A percentile compares a stretch with the other conserved stretches of the same genome.
Conservation (phyloP, 495 filamentous ascomycete species). For the Neurospora sp. region DNA sequence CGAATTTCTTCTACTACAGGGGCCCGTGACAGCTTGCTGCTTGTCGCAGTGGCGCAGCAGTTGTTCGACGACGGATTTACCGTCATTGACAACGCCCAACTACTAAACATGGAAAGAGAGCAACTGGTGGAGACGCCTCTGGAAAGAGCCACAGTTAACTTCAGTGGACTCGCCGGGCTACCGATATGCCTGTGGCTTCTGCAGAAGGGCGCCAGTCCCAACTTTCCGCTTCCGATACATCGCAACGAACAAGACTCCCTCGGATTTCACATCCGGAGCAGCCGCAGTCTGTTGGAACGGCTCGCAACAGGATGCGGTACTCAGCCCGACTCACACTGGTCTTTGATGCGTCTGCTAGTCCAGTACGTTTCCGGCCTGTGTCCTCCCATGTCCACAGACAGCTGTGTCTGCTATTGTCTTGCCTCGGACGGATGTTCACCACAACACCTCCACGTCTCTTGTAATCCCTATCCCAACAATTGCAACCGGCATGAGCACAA, state of each 20-base stretch:
- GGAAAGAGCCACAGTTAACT: fast-evolving
- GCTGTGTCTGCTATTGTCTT: neutral
- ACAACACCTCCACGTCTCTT: neutral
- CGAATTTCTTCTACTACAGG: too few relatives aligned
- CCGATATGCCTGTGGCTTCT: neutral
- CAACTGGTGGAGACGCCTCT: neutral
- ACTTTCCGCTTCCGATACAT: neutral
- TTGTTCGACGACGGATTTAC: neutral
- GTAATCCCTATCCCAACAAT: too few relatives aligned
- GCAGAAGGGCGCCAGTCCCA: neutral
- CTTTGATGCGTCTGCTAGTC: neutral
- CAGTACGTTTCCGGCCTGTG: neutral
- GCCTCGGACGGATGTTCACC: neutral
- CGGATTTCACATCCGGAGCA: neutral
- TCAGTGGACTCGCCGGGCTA: fast-evolving
- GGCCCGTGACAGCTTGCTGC: too few relatives aligned
- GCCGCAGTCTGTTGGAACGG: neutral
- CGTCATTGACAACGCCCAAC: too few relatives aligned
- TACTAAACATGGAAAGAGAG: too few relatives aligned
- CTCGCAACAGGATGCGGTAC: neutral
- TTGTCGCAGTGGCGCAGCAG: neutral
- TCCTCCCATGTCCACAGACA: neutral
- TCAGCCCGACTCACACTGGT: neutral
- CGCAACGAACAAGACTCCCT: neutral
- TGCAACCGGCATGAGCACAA: neutral